Conservation (phyloP, 2,329 filamentous ascomycete species). For the Chalaropsis ovoidea region DNA sequence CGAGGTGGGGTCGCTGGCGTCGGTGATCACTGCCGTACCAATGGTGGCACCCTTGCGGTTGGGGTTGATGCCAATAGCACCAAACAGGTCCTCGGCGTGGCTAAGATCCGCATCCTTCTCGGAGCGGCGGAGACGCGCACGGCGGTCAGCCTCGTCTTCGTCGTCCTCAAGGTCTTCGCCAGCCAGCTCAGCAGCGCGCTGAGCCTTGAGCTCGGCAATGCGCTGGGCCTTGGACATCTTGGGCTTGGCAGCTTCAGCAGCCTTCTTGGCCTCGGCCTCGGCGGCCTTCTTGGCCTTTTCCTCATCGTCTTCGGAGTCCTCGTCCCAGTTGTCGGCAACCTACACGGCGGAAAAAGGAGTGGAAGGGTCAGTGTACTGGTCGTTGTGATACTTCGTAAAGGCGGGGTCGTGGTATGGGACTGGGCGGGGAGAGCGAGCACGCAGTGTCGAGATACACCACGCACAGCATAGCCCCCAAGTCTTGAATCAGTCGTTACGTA, state of each 20-base stretch:
- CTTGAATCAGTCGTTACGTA: slow-evolving; percentile 37
- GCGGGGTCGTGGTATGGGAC: neutral
- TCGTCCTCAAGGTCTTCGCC: slow-evolving; percentile 45
- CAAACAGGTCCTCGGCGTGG: slow-evolving; percentile 87
- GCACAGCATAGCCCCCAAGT: neutral
- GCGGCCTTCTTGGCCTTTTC: slow-evolving; percentile 93
- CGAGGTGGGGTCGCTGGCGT: slow-evolving; percentile 62
- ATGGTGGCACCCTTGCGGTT: slow-evolving; percentile 59
- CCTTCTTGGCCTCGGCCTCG: slow-evolving; percentile 84
- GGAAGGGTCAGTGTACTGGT: neutral
- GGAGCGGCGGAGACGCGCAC: slow-evolving; percentile 62
- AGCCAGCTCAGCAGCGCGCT: slow-evolving; percentile 45
- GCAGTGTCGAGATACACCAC: neutral
- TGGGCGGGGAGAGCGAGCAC: neutral
- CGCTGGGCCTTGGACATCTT: slow-evolving; percentile 83
- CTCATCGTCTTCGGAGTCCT: slow-evolving; percentile 71
- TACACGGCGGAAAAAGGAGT: slow-evolving; percentile 33
- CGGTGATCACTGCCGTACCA: slow-evolving; percentile 55
- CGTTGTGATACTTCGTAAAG: neutral
- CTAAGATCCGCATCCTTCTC: slow-evolving; percentile 83
- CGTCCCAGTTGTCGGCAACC: slow-evolving; percentile 95
- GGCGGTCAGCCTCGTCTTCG: slow-evolving; percentile 61
- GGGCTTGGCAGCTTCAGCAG: slow-evolving; percentile 78
- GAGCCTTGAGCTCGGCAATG: slow-evolving; percentile 65
- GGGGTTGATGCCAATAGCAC: slow-evolving; percentile 55